Evolutionary conservation across 1,284 basidiomycete genomes (phyloP).

Genomic region (Cryptococcus sp.): DNA sequence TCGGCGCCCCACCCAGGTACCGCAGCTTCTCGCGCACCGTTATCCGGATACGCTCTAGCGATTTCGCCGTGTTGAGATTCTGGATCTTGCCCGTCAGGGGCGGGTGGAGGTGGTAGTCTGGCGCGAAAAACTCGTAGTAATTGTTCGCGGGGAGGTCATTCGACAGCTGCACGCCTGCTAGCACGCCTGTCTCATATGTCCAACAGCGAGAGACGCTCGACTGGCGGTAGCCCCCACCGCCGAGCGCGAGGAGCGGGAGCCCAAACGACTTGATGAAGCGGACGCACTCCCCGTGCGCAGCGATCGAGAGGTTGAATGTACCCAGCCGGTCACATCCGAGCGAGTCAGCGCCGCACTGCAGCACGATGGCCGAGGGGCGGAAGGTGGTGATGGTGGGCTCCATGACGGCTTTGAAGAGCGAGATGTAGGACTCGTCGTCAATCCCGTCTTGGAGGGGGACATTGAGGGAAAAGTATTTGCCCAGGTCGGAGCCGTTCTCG

Average conservation of each 20-base stretch:
- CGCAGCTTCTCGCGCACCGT: constrained; percentile 85
- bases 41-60: constrained; percentile 79
- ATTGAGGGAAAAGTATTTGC: constrained; percentile 95
- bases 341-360: constrained; percentile 97
- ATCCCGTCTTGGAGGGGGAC: constrained; percentile 95
- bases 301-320: constrained; percentile 97
- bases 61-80: constrained; percentile 81
- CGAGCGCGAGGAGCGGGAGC: constrained; percentile 83
- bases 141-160: constrained; percentile 83
- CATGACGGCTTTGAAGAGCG: constrained; percentile 93
- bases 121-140: constrained; percentile 90
- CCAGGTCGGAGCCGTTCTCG: constrained; percentile 76
- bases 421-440: constrained; percentile 94
- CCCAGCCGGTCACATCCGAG: constrained; percentile 91
- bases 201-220: constrained; percentile 97
- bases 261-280: constrained; percentile 91
- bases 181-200: constrained; percentile 95
- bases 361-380: constrained; percentile 83
- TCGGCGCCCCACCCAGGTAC: constrained; percentile 91
- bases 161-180: constrained; percentile 78
- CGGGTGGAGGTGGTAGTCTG: constrained; percentile 89
- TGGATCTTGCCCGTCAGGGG: constrained; percentile 86
- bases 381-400: constrained; percentile 89
- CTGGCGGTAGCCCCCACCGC: constrained; percentile 81
- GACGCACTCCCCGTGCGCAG: constrained; percentile 97